Evolutionary conservation across 164 flowering plant genomes (phyloP), one percentile per base, ranked within the genome.

Genomic region (Kingdonia uniflora): DNA sequence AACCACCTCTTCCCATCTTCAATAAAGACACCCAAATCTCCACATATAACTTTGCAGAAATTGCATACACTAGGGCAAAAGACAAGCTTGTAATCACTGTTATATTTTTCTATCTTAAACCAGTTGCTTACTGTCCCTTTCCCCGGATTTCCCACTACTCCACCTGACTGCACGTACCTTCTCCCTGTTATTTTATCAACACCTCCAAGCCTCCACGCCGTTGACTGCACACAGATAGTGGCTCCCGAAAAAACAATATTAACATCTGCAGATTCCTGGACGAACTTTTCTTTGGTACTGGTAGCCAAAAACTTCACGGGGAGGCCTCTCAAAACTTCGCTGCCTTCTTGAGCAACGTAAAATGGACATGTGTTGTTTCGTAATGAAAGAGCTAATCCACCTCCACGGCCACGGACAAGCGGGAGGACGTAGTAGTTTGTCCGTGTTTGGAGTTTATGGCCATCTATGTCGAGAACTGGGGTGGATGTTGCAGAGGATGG

Each of bases 1-100:
- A 76, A 50, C 73, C 74, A 70, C 43, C 62, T 59, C 38, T 55
- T 65, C 19, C 63, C 74, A 53, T 59, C 60, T 26, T 62, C 74
- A 33, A 20, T 2, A 41, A 57, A 61, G 37, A n/a, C 67, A 15
- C 77, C 77, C 13, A 76, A 45, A 63, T 73, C 65, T 29, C 74
- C 72, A 61, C 77, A 76, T 10, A 42, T 19, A 19, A 70, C 65
- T 62, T 54, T 56, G 53, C 74, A 72, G 5, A 42, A n/a, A 0
- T 21, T 42, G 37, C 76, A 72, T 24, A 76, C 74, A 29, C 39
- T 25, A 0, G 76, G 75, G 54, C 76, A 70, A 25, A 54, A 76
- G 1, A 70, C 73, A 19, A 76, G 59, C 62, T 72, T 70, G 41
- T 76, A 76, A 47, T 48, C 63, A 13, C 21, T 21, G 21, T 51